phyloP scores from a whole-genome alignment of 2,329 filamentous ascomycete genomes.

The Xylaria sp. region DNA sequence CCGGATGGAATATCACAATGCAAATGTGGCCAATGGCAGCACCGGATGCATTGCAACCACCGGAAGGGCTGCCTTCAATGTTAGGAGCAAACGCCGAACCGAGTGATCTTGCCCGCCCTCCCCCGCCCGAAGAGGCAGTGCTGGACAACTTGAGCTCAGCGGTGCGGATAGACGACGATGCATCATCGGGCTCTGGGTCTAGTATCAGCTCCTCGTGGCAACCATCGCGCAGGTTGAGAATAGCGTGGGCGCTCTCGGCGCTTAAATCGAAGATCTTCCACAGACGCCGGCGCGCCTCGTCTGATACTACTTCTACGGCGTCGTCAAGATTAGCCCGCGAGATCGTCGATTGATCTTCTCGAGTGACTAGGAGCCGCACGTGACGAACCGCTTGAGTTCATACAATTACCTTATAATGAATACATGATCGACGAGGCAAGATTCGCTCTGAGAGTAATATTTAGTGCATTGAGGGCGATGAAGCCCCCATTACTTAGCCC shows the following conservation, averaged over 20 bases:
- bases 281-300: constrained; percentile 22
- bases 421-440: not conserved
- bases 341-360: not conserved
- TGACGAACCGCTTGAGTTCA: not conserved
- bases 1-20: constrained; percentile 76
- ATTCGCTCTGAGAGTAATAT: not conserved
- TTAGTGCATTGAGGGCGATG: not conserved
- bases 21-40: constrained; percentile 64
- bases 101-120: not conserved
- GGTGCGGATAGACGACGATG: constrained; percentile 1
- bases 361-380: too few species aligned
- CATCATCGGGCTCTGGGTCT: constrained; percentile 8
- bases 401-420: not conserved
- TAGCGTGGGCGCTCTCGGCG: constrained; percentile 21
- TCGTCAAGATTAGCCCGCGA: not conserved
- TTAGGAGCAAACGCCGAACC: not conserved
- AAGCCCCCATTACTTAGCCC: not conserved
- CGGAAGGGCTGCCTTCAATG: not conserved
- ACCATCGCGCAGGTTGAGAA: constrained; percentile 17
- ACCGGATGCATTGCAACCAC: not conserved
- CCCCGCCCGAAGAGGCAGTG: not conserved
- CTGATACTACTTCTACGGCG: not conserved
- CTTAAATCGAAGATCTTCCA: constrained; percentile 26
- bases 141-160: not conserved
- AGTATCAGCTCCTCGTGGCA: not conserved